Evolutionary conservation across 441 rosid species (phyloP), one percentile per base, ranked within the genome.

Genomic region (Capsella rubella): DNA sequence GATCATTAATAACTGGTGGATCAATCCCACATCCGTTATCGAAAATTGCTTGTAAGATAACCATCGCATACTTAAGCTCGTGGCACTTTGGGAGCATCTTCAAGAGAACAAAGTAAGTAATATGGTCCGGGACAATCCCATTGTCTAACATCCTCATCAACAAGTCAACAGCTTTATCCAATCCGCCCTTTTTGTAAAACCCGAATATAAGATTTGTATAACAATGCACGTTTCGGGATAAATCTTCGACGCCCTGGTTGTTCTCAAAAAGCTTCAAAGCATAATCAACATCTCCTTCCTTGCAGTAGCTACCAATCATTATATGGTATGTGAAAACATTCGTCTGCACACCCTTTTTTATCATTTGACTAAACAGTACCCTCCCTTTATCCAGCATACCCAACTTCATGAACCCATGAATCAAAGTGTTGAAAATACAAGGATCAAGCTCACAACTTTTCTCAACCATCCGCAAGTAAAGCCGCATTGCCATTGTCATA

Each of bases 401-500:
- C 75, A 82, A 45, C 74, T 74, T 86, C 59, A 69, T 40, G 67
- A 84, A 85, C 56, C 92, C 91, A 69, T 83, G 80, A 67, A 89
- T 89, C 83, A 90, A 70, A 12, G 81, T 78, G 47, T 78, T 78
- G 66, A 72, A 73, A 4, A 68, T 72, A 55, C 27, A 78, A 51
- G 65, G 46, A 21, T 78, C 81, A 55, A 67, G 50, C 66, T 78
- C 78, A 46, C 71, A 82, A 2, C 84, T 81, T 46, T 29, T 69
- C 84, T 89, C 87, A 6, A 83, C 80, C 96, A 90, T 90, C 81
- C 86, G 80, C 45, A 77, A 72, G 79, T 71, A 86, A 73, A 87
- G 76, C 76, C 80, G 76, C 82, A 81, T 72, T 1, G 87, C 96
- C 89, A 85, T 85, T 72, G 83, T 77, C 83, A 87, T 82, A 72